Percentiles rank a stretch among this genome's conserved stretches.
phyloP scores from a whole-genome alignment of 148 eudicot genomes.

The Nepenthes mirabilis region DNA sequence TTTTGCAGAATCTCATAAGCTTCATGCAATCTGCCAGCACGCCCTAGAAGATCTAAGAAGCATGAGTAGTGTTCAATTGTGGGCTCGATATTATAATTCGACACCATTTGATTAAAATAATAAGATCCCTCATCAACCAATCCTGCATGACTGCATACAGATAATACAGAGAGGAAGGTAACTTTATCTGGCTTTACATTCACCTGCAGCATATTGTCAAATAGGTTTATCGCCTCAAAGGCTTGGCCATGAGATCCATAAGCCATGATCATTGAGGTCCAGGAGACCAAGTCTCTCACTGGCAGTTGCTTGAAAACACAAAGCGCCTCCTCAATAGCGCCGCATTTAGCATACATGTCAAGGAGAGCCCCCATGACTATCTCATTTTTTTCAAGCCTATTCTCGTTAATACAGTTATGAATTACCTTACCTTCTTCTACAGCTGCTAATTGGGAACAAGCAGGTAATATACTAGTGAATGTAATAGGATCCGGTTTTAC shows the following conservation, averaged over 20 bases:
- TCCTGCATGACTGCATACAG: conserved; percentile 31
- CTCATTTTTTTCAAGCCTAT: conserved; percentile 16
- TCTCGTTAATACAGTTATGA: conserved; percentile 16
- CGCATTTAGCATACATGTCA: conserved; percentile 38
- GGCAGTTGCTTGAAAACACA: conserved; percentile 21
- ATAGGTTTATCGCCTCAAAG: conserved; percentile 20
- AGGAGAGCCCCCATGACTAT: conserved; percentile 30
- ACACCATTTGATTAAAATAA: conserved; percentile 19
- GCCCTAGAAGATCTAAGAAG: conserved; percentile 26
- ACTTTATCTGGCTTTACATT: conserved; percentile 25
- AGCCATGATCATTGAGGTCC: conserved; percentile 38
- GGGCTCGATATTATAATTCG: conserved; percentile 15
- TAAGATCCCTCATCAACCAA: conserved; percentile 24
- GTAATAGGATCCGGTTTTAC: conserved; percentile 29
- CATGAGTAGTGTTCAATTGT: conserved; percentile 23
- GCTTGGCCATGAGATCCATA: conserved; percentile 30
- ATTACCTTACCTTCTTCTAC: conserved; percentile 31
- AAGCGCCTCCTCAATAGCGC: conserved; percentile 27
- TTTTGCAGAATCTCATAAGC: conserved; percentile 24
- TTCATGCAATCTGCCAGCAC: conserved; percentile 30
- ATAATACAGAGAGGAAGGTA: conserved; percentile 25
- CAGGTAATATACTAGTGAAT: conserved; percentile 23
- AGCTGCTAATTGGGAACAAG: conserved; percentile 39
- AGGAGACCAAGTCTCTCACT: conserved; percentile 25
- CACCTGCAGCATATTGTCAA: conserved; percentile 13